Evolutionary conservation across 805 yeast species (phyloP).

Genomic region (Candida berthetii): DNA sequence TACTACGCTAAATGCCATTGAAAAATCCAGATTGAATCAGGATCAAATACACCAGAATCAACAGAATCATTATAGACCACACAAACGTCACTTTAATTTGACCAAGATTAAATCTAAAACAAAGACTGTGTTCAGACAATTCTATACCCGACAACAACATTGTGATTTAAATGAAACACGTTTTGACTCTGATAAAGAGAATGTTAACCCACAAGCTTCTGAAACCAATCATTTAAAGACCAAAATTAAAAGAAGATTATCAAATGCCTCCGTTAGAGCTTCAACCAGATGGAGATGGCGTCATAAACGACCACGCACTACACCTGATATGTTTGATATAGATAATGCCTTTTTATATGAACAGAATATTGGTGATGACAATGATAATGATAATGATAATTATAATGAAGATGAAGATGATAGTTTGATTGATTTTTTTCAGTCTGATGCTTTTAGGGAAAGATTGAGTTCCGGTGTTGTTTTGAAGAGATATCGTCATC

Average conservation of each 20-base stretch:
- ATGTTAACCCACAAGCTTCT: neutral
- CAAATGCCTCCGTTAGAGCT: neutral
- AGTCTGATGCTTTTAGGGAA: slow-evolving; percentile 6
- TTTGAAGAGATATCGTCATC: neutral
- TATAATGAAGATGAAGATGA: neutral
- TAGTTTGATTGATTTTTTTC: slow-evolving; percentile 4
- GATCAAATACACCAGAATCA: too few relatives aligned
- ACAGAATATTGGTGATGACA: neutral
- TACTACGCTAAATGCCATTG: too few relatives aligned
- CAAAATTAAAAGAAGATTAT: slow-evolving; percentile 1
- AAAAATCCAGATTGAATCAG: too few relatives aligned
- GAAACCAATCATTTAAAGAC: neutral
- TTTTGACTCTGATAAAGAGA: neutral
- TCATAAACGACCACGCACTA: neutral
- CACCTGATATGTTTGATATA: neutral
- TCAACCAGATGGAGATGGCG: neutral
- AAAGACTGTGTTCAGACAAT: slow-evolving; percentile 5
- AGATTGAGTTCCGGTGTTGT: slow-evolving; percentile 5
- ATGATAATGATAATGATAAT: neutral
- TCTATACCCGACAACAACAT: neutral
- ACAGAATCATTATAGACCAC: too few relatives aligned
- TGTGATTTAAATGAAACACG: neutral
- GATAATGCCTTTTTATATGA: neutral
- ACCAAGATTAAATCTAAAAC: slow-evolving; percentile 8
- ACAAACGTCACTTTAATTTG: slow-evolving; percentile 3